Conservation (phyloP, 2,329 filamentous ascomycete species). For the Fusarium compactum region DNA sequence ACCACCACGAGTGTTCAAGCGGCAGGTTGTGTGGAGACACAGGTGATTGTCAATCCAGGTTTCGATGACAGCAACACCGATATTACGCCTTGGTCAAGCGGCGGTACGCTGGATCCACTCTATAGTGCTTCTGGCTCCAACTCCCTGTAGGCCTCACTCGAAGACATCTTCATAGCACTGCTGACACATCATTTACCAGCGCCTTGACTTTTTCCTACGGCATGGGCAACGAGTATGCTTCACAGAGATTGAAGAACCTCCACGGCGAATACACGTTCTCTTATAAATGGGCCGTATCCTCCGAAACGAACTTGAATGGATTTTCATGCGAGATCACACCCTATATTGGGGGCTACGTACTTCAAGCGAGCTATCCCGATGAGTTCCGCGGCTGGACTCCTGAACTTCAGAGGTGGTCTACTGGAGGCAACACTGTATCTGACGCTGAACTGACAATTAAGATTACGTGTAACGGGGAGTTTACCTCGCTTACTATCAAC, state of each 20-base stretch:
- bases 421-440: neutral
- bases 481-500: neutral
- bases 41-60: neutral
- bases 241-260: neutral
- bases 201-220: neutral
- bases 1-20: neutral
- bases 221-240: accelerated
- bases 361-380: neutral
- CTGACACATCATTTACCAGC: neutral
- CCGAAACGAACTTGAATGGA: accelerated
- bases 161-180: accelerated
- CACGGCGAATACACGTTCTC: neutral
- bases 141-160: accelerated
- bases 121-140: neutral
- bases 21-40: neutral
- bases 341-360: neutral
- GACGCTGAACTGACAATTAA: neutral
- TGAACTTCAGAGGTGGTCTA: neutral
- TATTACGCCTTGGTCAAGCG: neutral
- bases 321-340: neutral
- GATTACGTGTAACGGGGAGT: neutral
- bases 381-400: accelerated
- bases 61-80: neutral
- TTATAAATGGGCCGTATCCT: neutral
- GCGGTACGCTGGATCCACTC: accelerated